Evolutionary conservation across 768 basidiomycete species (phyloP), one percentile per base, ranked within the genome.

Genomic region (Albatrellus ellisii): DNA sequence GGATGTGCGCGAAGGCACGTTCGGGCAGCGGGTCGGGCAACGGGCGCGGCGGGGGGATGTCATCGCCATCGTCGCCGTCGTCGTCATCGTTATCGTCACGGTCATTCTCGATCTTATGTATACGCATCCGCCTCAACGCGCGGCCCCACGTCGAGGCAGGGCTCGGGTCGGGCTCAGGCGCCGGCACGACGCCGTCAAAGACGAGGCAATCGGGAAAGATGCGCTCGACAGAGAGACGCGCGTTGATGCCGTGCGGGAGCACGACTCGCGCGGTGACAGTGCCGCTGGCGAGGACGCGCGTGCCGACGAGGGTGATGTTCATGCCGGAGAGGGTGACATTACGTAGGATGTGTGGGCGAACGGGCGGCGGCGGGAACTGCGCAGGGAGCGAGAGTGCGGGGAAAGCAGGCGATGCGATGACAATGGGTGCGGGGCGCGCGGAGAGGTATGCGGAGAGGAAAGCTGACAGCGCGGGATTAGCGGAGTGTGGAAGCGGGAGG

Each of bases 121-220:
- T n/a, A n/a, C n/a, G n/a, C n/a, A n/a, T n/a, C n/a, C n/a, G n/a
- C n/a, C n/a, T n/a, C n/a, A n/a, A n/a, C n/a, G n/a, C n/a, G n/a
- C n/a, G n/a, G n/a, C n/a, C n/a, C n/a, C n/a, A n/a, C n/a, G n/a
- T n/a, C n/a, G n/a, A n/a, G n/a, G n/a, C n/a, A n/a, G n/a, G n/a
- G n/a, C n/a, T n/a, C 6, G 6, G 15, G 14, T n/a, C 34, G 18
- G 9, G 9, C 2, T 31, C 29, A 31, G 12, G 12, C 12, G 2
- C 29, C 20, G 35, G 20, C 35, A 36, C 5, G 75, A 71, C 72
- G 2, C 86, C 86, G 48, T 90, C 86, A 44, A 74, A 88, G 4
- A 89, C 68, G 5, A 88, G 58, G 21, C 82, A 77, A 54, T 90
- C 86, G 0, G 86, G 84, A 43, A 82, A 65, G 21, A 87, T 71